Percentiles rank a stretch among this genome's conserved stretches.
phyloP scores from a whole-genome alignment of 495 filamentous ascomycete genomes.

The Gamarada debralockiae region DNA sequence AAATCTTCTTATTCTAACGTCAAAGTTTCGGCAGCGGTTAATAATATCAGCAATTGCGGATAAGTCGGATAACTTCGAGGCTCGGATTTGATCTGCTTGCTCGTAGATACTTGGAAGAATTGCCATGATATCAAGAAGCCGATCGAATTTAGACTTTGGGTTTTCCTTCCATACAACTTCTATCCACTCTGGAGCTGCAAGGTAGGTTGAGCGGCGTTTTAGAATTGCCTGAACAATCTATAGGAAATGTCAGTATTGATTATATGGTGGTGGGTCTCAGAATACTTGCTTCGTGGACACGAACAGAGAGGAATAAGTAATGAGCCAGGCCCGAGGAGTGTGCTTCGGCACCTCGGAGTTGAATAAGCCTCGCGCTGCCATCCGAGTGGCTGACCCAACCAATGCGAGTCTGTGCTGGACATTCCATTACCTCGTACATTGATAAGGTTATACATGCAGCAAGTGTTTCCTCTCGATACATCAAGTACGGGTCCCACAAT shows the following conservation, averaged over 20 bases:
- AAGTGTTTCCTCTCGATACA: conserved; percentile 30
- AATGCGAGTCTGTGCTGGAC: conserved; percentile 23
- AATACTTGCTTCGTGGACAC: conserved; percentile 27
- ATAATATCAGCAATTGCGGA: conserved; percentile 9
- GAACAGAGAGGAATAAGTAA: conserved; percentile 30
- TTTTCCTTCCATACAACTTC: conserved; percentile 24
- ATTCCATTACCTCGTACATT: conserved; percentile 36
- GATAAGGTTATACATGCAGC: conserved; percentile 33
- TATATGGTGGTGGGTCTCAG: neutral
- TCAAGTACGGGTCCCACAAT: conserved; percentile 24
- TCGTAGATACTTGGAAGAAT: conserved; percentile 23
- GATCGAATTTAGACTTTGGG: conserved; percentile 23
- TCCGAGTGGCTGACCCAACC: conserved; percentile 32
- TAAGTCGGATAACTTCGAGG: neutral
- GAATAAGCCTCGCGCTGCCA: conserved; percentile 28
- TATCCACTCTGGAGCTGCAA: conserved; percentile 29
- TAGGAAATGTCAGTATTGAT: neutral
- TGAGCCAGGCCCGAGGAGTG: conserved; percentile 27
- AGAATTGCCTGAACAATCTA: conserved; percentile 12
- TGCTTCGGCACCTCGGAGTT: conserved; percentile 29
- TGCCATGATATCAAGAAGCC: conserved; percentile 28
- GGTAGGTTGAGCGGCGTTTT: conserved; percentile 21
- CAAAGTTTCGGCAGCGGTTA: conserved; percentile 23
- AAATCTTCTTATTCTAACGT: conserved; percentile 23
- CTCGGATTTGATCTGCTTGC: conserved; percentile 10